Percentiles rank a stretch among this genome's conserved stretches.
Evolutionary conservation across 2,329 filamentous ascomycete genomes (phyloP).

Genomic region (Colletotrichum eremochloae): DNA sequence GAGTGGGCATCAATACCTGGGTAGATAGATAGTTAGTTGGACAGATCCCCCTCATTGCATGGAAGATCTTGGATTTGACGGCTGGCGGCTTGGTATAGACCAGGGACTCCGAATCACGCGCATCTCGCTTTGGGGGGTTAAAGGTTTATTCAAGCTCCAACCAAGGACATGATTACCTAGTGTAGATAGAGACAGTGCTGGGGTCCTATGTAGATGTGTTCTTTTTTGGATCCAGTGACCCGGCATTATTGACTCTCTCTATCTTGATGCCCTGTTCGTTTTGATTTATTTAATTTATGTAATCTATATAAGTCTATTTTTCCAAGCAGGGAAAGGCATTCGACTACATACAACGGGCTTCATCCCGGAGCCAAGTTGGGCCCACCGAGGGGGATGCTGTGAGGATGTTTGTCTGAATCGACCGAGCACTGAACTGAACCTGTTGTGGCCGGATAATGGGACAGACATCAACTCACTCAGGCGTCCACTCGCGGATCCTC

Average conservation of each 20-base stretch:
- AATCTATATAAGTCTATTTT: not conserved
- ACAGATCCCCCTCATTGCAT: constrained; percentile 27
- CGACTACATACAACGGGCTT: not conserved
- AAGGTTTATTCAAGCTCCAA: constrained; percentile 17
- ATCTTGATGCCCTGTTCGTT: constrained; percentile 18
- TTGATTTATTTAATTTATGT: not conserved
- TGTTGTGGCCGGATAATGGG: not conserved
- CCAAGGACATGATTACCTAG: constrained; percentile 10
- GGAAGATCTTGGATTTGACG: constrained; percentile 31
- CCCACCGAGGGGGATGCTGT: not conserved
- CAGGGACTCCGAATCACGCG: not conserved
- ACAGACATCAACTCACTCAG: not conserved
- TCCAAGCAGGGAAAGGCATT: constrained; percentile 13
- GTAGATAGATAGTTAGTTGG: constrained; percentile 20
- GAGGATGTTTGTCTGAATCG: not conserved
- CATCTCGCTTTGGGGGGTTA: not conserved
- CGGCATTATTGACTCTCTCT: not conserved
- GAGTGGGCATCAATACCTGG: constrained; percentile 13
- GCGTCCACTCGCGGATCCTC: not conserved
- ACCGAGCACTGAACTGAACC: not conserved
- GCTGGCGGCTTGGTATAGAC: constrained; percentile 6
- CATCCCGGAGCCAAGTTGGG: not conserved
- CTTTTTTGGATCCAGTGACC: constrained; percentile 7
- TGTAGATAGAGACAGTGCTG: not conserved
- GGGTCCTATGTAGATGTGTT: too few species aligned